phyloP scores from a whole-genome alignment of 441 rosid species.

The Gossypium lobatum region DNA sequence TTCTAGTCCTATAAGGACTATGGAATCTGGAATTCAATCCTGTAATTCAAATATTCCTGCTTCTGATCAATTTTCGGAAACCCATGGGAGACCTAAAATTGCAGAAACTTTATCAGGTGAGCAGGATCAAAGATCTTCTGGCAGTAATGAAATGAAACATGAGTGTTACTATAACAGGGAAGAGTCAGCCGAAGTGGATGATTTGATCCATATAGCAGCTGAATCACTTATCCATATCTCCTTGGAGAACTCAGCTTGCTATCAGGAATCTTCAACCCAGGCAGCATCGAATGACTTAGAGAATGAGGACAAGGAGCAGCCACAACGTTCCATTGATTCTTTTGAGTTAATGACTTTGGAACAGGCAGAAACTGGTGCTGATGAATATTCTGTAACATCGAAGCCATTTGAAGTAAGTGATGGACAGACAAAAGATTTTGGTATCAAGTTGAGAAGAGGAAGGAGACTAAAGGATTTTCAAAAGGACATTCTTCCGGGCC shows the following conservation, averaged over 20 bases:
- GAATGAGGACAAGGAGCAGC: conserved; percentile 21
- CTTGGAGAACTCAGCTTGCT: conserved; percentile 19
- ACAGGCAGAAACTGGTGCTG: conserved; percentile 41
- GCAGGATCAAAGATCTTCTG: conserved; percentile 23
- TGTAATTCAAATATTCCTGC: conserved; percentile 10
- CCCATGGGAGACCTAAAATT: conserved; percentile 18
- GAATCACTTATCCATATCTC: conserved; percentile 53
- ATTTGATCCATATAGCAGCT: conserved; percentile 48
- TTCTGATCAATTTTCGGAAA: conserved; percentile 22
- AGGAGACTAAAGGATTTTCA: conserved; percentile 83
- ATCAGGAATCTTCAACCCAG: conserved; percentile 26
- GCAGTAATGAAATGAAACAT: conserved; percentile 11
- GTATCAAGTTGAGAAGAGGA: conserved; percentile 65
- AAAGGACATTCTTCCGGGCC: conserved; percentile 62
- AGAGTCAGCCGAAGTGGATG: conserved; percentile 27
- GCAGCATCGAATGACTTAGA: conserved; percentile 24
- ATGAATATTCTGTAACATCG: conserved; percentile 47
- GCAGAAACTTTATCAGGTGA: conserved; percentile 16
- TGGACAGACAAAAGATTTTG: conserved; percentile 37
- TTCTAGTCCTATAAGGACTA: conserved; percentile 24
- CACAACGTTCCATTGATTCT: conserved; percentile 47
- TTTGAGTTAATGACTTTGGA: conserved; percentile 54
- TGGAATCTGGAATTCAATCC: conserved; percentile 16
- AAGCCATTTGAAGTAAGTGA: conserved; percentile 38
- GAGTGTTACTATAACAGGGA: conserved; percentile 16